Evolutionary conservation across 169 alveolate species (phyloP).

Genomic region (Plasmodium yoelii): DNA sequence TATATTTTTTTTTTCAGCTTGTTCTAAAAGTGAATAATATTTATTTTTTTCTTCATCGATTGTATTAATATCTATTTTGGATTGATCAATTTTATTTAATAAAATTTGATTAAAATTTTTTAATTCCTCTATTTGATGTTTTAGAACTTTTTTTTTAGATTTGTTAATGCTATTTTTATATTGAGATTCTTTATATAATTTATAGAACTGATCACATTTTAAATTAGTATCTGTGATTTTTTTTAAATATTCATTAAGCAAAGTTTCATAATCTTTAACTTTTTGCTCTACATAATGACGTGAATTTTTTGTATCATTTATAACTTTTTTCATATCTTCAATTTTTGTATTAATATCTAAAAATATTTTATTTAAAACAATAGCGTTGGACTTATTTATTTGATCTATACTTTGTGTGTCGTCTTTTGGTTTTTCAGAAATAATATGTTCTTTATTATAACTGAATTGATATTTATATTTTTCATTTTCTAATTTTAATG

Average conservation of each 20-base stretch:
- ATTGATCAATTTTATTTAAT: conserved; percentile 21
- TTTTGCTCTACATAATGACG: conserved; percentile 43
- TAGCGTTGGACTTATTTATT: conserved; percentile 8
- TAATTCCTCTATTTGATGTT: conserved; percentile 27
- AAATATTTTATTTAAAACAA: conserved; percentile 63
- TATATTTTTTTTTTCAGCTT: conserved; percentile 56
- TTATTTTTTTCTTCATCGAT: conserved; percentile 48
- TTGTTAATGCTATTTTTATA: conserved; percentile 30
- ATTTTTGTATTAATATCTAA: conserved; percentile 35
- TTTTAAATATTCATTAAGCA: conserved; percentile 46
- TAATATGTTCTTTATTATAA: conserved; percentile 6
- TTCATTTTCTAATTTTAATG: conserved; percentile 40
- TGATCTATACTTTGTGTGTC: background rate
- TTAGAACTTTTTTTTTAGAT: conserved; percentile 47
- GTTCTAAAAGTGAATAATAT: conserved; percentile 27
- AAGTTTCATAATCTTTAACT: conserved; percentile 30
- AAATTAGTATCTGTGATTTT: conserved; percentile 49
- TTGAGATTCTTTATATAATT: conserved; percentile 59
- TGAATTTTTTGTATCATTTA: conserved; percentile 28
- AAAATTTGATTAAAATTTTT: conserved; percentile 23
- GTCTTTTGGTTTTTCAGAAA: background rate
- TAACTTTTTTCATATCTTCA: conserved; percentile 17
- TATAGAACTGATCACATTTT: conserved; percentile 46
- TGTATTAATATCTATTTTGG: conserved; percentile 27
- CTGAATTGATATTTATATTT: conserved; percentile 35